phyloP scores from a whole-genome alignment of 768 basidiomycete species.

The Serendipita indica region DNA sequence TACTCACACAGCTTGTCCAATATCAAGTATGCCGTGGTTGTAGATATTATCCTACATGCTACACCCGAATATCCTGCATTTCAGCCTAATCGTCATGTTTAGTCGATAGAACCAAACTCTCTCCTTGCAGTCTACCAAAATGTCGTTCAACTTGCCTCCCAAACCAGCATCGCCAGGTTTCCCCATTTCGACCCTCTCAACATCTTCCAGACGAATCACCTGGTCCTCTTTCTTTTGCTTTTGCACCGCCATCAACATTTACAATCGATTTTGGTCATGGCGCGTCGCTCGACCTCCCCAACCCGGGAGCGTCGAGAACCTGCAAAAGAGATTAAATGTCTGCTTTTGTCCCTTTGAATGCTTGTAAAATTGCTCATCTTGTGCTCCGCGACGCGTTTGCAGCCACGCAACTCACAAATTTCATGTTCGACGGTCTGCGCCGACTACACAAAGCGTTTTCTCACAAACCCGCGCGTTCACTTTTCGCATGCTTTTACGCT shows the following conservation, averaged over 20 bases:
- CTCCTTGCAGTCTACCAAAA: not conserved
- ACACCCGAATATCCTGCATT: no score
- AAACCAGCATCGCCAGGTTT: constrained; percentile 3
- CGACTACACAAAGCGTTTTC: constrained; percentile 86
- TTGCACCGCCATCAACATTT: constrained; percentile 47
- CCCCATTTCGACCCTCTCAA: not conserved
- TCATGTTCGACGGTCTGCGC: constrained; percentile 93
- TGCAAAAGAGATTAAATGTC: constrained; percentile 86
- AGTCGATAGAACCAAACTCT: not conserved
- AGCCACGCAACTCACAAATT: constrained; percentile 89
- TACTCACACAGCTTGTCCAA: no score
- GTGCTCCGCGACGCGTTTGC: constrained; percentile 11
- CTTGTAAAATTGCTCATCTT: not conserved
- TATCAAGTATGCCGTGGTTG: no score
- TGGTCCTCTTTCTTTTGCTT: constrained; percentile 10
- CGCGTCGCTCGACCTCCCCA: constrained; percentile 66
- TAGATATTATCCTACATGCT: no score
- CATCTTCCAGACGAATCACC: not conserved
- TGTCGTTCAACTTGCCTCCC: not conserved
- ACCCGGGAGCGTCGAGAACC: constrained; percentile 90
- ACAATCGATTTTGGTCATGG: constrained; percentile 66
- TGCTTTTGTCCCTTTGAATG: constrained; percentile 17
- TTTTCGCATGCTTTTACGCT: constrained; percentile 91
- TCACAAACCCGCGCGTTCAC: constrained; percentile 91
- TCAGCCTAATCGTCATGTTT: no score